Evolutionary conservation across 805 yeast species (phyloP), one percentile per base, ranked within the genome.

Genomic region (Saturnispora sekii): DNA sequence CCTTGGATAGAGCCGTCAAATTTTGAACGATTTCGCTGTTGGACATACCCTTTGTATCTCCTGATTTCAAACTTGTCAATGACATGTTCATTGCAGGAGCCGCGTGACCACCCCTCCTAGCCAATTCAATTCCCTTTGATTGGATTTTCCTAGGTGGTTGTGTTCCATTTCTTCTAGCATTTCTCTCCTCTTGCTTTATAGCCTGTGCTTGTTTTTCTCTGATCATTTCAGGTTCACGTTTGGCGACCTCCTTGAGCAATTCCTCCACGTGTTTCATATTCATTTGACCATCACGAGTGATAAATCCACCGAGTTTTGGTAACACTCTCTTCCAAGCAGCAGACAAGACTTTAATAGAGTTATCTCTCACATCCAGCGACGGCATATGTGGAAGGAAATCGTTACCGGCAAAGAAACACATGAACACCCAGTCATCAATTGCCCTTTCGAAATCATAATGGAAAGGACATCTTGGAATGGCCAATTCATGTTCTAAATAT

Each of bases 401-500:
- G 60, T 93, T 93, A 64, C 99, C 99, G 51, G 90, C 94, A 60
- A 93, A 93, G 69, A 93, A 93, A 73, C 97, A 90, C 89, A 93
- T 83, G 54, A 93, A 93, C 12, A 93, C 87, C 98, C 98, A 93
- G 65, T 93, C 99, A 60, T 93, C 99, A 49, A 93, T 81, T 2
- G 97, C 97, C 48, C 98, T 72, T 65, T 93, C 99, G 44, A 89
- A 63, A 60, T 93, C 97, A 64, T 82, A 88, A 16, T 77, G 73
- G 57, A 84, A 81, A 2, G 86, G 74, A 15, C 82, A 58, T 34
- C 80, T 72, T 3, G 88, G 85, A 28, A 84, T 77, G 46, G 69
- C 70, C 40, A 93, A 70, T 63, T 93, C 99, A 11, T 84, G 77
- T 44, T 80, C 84, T 46, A 93, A 69, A 57, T 93, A 93, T 59